phyloP scores from a whole-genome alignment of 2,329 filamentous ascomycete species.

The Ophiobolus disseminans region DNA sequence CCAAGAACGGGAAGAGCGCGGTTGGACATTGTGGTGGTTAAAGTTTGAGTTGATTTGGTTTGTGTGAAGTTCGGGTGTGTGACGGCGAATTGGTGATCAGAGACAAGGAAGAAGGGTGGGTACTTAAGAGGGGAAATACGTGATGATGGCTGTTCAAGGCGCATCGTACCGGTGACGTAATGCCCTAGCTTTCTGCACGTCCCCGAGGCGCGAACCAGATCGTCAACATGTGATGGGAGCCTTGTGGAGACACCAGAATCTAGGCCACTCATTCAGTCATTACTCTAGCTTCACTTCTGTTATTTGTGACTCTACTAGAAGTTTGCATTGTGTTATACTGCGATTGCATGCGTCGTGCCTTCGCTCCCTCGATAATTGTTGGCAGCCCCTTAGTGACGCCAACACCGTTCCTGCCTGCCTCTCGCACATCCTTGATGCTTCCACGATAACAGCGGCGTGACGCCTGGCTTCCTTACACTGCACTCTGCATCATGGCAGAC shows the following conservation, averaged over 20 bases:
- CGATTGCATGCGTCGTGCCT: constrained; percentile 8
- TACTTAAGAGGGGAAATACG: constrained; percentile 37
- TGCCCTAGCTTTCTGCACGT: constrained; percentile 31
- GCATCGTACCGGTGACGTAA: constrained; percentile 34
- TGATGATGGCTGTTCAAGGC: constrained; percentile 26
- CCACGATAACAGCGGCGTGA: constrained; percentile 35
- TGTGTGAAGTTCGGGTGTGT: constrained; percentile 10
- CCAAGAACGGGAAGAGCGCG: constrained; percentile 36
- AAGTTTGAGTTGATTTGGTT: constrained; percentile 8
- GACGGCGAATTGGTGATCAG: constrained; percentile 5
- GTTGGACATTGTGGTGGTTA: constrained; percentile 32
- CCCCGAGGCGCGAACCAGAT: constrained; percentile 24
- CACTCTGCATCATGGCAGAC: constrained; percentile 47
- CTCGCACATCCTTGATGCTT: constrained; percentile 34
- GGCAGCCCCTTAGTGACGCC: constrained; percentile 27
- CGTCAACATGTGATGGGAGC: constrained; percentile 16
- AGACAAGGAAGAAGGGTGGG: constrained; percentile 4
- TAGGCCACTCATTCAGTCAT: too few species aligned
- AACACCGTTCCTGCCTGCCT: constrained; percentile 28
- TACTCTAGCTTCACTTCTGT: too few species aligned
- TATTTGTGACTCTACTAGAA: too few species aligned
- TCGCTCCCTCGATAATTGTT: constrained; percentile 7
- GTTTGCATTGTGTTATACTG: constrained; percentile 2
- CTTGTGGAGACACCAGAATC: constrained; percentile 7
- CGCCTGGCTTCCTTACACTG: constrained; percentile 15